Conservation (phyloP, 2,329 filamentous ascomycete species). For the Rhynchosporium agropyri region DNA sequence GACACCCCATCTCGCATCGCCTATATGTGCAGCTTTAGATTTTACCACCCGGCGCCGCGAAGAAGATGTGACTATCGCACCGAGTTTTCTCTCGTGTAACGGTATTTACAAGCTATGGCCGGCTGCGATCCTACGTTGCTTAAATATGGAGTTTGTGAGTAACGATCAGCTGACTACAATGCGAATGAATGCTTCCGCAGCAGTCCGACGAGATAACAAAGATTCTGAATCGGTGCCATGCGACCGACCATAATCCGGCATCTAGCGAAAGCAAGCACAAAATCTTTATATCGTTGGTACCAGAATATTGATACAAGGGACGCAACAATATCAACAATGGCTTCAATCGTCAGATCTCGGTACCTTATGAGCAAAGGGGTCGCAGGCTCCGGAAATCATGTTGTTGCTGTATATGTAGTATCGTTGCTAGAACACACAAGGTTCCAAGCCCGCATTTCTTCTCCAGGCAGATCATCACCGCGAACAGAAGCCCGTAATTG, state of each 20-base stretch:
- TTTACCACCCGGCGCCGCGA: too few relatives aligned
- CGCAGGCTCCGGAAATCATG: slow-evolving; percentile 49
- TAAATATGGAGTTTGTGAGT: background rate
- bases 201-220: slow-evolving; percentile 20
- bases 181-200: slow-evolving; percentile 15
- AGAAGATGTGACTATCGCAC: too few relatives aligned
- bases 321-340: slow-evolving; percentile 29
- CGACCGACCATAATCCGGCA: slow-evolving; percentile 24
- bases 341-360: slow-evolving; percentile 40
- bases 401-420: slow-evolving; percentile 40
- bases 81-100: too few relatives aligned
- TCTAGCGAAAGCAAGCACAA: slow-evolving; percentile 30
- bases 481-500: slow-evolving; percentile 38
- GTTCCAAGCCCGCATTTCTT: slow-evolving; percentile 44
- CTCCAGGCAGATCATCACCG: slow-evolving; percentile 45
- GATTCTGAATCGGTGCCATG: slow-evolving; percentile 27
- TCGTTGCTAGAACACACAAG: slow-evolving; percentile 27
- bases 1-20: too few relatives aligned
- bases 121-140: too few relatives aligned
- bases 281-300: slow-evolving; percentile 22
- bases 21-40: too few relatives aligned
- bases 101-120: too few relatives aligned
- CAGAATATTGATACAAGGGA: slow-evolving; percentile 26
- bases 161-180: slow-evolving; percentile 24
- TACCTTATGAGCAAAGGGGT: slow-evolving; percentile 48